Evolutionary conservation across 306 rosid genomes (phyloP).

Genomic region (Ochetophila trinervis): DNA sequence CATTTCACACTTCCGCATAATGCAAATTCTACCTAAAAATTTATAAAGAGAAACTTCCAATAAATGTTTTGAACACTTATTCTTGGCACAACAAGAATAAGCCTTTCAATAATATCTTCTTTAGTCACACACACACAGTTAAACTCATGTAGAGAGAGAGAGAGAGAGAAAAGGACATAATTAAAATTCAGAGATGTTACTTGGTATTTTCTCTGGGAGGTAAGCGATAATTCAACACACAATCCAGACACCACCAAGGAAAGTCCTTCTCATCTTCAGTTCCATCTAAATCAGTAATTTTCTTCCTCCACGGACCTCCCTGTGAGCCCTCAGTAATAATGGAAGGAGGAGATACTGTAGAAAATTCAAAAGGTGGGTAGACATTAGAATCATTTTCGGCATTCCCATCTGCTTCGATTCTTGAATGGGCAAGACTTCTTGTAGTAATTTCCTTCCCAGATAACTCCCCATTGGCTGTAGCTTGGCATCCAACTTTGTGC

Average conservation of each 20-base stretch:
- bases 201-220: conserved; percentile 96
- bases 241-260: conserved; percentile 97
- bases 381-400: conserved; percentile 80
- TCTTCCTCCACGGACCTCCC: conserved; percentile 98
- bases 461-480: conserved; percentile 77
- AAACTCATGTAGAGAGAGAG: conserved; percentile 6
- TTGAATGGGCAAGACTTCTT: conserved; percentile 74
- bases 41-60: conserved; percentile 9
- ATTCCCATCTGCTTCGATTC: conserved; percentile 70
- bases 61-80: neutral
- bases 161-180: neutral
- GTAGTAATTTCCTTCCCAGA: conserved; percentile 71
- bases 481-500: conserved; percentile 66
- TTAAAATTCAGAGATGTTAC: conserved; percentile 43
- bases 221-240: conserved; percentile 75
- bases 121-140: no score
- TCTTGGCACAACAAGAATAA: conserved; percentile 1
- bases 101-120: no score
- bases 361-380: conserved; percentile 93
- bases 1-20: neutral
- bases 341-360: conserved; percentile 79
- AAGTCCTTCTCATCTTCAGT: conserved; percentile 92
- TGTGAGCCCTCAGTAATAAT: conserved; percentile 89
- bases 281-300: conserved; percentile 85
- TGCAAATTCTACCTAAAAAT: conserved; percentile 11